These are phyloP conservation scores for Peniophora sp. DNA, from an alignment of 1,284 basidiomycete species.

Conservation along the genomic window DNA sequence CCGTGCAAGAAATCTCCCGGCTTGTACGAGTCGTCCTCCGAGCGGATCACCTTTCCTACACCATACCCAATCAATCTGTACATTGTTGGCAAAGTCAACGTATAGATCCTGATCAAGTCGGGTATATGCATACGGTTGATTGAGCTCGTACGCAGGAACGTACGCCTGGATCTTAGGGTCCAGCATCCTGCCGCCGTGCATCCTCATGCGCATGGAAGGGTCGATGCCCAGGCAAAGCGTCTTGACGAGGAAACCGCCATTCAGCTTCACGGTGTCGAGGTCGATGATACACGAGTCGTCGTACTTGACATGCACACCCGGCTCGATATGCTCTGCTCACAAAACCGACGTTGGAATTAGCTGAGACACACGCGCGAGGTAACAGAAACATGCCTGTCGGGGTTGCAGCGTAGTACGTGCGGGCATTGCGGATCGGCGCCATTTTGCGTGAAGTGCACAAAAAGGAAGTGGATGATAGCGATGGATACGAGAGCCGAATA, in stretches of 20 bases:
- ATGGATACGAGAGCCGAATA: no score
- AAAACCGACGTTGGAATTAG: no score
- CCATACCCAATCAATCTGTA: slow-evolving; percentile 14
- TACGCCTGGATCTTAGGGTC: slow-evolving; percentile 5
- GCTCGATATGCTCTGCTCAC: slow-evolving; percentile 16
- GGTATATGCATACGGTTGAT: background rate
- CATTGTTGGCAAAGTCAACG: slow-evolving; percentile 24
- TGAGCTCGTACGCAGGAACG: background rate
- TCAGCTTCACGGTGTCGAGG: slow-evolving; percentile 24
- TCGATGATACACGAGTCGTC: slow-evolving; percentile 25
- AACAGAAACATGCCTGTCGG: no score
- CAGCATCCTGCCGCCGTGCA: slow-evolving; percentile 19
- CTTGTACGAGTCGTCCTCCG: slow-evolving; percentile 18
- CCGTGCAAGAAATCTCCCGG: slow-evolving; percentile 23
- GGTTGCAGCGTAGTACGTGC: no score
- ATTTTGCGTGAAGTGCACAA: no score
- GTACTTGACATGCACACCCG: slow-evolving; percentile 20
- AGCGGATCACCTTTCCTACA: slow-evolving; percentile 21
- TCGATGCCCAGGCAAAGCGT: slow-evolving; percentile 23
- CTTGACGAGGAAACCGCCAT: slow-evolving; percentile 31
- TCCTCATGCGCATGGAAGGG: slow-evolving; percentile 26
- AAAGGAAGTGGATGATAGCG: no score
- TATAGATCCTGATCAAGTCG: background rate
- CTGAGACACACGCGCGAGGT: no score
- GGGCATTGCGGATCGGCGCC: no score